Evolutionary conservation across 768 basidiomycete genomes (phyloP).

Genomic region (Dentipellis fragilis): DNA sequence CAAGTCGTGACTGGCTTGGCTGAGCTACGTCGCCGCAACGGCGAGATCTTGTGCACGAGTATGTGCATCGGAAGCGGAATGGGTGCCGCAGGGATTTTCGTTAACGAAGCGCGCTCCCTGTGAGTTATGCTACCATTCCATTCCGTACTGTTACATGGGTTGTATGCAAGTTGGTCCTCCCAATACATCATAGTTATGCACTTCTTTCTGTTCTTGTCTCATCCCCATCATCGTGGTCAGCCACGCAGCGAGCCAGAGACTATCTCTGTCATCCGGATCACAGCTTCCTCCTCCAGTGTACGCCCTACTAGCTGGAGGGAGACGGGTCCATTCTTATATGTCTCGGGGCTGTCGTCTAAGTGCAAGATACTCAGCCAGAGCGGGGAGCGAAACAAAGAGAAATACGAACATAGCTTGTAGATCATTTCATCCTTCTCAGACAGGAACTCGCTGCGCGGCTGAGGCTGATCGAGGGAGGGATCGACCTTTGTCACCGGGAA

Average conservation of each 20-base stretch:
- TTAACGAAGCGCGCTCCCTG: conserved; percentile 40
- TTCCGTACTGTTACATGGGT: background rate
- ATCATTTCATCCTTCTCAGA: conserved; percentile 32
- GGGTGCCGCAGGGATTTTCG: conserved; percentile 77
- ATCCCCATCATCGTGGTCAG: too few species aligned
- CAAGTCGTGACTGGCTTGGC: conserved; percentile 86
- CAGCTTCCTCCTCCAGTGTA: conserved; percentile 42
- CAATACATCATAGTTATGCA: background rate
- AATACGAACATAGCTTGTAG: conserved; percentile 34
- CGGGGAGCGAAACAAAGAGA: background rate
- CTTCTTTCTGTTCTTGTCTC: background rate
- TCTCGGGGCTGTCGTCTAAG: conserved; percentile 16
- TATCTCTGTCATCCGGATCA: conserved; percentile 37
- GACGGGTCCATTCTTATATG: conserved; percentile 35
- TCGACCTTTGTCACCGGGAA: conserved; percentile 43
- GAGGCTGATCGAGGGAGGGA: conserved; percentile 26
- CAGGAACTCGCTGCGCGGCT: conserved; percentile 28
- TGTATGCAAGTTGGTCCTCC: background rate
- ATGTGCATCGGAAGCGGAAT: conserved; percentile 82
- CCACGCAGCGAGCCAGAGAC: conserved; percentile 25
- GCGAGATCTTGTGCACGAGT: conserved; percentile 69
- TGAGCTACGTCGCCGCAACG: conserved; percentile 61
- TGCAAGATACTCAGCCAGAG: background rate
- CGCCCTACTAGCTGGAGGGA: conserved; percentile 38
- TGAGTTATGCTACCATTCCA: background rate